Base-by-base conservation (phyloP, 1,284 basidiomycete species). In the Malassezia caprae region DNA sequence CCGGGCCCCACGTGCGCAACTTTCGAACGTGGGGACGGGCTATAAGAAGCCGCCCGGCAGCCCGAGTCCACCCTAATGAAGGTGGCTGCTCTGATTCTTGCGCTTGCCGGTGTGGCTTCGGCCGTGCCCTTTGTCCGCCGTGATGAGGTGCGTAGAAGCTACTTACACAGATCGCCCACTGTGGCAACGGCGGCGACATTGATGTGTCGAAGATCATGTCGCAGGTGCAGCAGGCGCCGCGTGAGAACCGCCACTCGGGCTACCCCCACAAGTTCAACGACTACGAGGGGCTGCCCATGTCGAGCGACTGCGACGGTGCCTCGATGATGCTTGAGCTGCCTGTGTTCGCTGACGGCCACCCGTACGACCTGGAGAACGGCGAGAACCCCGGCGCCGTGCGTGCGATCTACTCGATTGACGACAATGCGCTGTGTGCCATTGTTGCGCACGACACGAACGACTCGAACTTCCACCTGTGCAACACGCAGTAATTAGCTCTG, bases 271-370 rank as follows among this genome's bases (percentile, higher is more conserved):
- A 40, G 28, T 52, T 52, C 27, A 21, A 52, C 4, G 43, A 52
- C 51, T 52, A 52, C 32, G 51, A 52, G 44, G 10, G 13, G 11
- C 34, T 52, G 8, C 43, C 31, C 8, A 37, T 52, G 42, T 42
- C 32, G 17, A 21, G 13, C 15, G 51, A 4, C 8, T 52, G 51
- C 21, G 35, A 39, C 27, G 42, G 34, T 26, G 43, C 39, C 8
- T 44, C 49, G 32, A 51, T 44, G 42, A 52, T 52, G 51, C 51
- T 52, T 1, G 51, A 52, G 35, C 51, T 52, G n/a, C 51, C 51
- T 15, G 34, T 52, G 13, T 52, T 52, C 19, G 42, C 51, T 21
- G 51, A 52, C 21, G 51, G 51, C 27, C 51, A 52, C 28, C 11
- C 51, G 23, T 52, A 52, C 35, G 17, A 52, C 51, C 24, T 52